Evolutionary conservation across 2,329 filamentous ascomycete species (phyloP), one percentile per base, ranked within the genome.

Genomic region (Neonectria coccinea): DNA sequence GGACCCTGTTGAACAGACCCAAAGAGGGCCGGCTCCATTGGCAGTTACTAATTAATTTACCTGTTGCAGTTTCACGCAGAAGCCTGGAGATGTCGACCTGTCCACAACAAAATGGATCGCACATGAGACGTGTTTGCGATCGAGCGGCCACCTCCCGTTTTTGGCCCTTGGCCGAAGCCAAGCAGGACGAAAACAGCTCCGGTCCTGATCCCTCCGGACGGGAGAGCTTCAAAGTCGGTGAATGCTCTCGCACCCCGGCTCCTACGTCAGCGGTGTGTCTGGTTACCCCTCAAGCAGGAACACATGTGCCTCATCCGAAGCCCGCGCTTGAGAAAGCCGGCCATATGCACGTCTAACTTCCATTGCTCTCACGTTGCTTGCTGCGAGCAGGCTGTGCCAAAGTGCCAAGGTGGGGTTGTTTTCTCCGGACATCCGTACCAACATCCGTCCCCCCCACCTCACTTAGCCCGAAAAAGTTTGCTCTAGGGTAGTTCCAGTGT

Each of bases 21-120:
- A 56, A 59, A 61, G 60, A 59, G 56, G 53, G 36, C 42, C 52
- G 68, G 64, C 52, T 65, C 67, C 56, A 65, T 70, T 25, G 25
- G 25, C 25, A 25, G 25, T 25, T 25, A 25, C 25, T 25, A 25
- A 71, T 12, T 36, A 39, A 36, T 56, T 56, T 52, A 52, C 52
- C 18, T 56, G 51, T 47, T 60, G 51, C 52, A 55, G 25, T 31
- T 39, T n/a, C 36, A 39, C 4, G 8, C 14, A 8, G 36, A 31
- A 50, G 51, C 55, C 29, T 47, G 56, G 56, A 63, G 25, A 59
- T 44, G 56, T 59, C 41, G 31, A 62, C 57, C 53, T 62, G 54
- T 54, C 62, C 62, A 62, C 56, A 56, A 45, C 58, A 52, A 52
- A 36, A 59, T 48, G 45, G 51, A 55, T 39, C 31, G 31, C n/a